These are phyloP conservation scores for Lactifluus piperatus DNA, from an alignment of 768 basidiomycete species.

Conservation along the genomic window DNA sequence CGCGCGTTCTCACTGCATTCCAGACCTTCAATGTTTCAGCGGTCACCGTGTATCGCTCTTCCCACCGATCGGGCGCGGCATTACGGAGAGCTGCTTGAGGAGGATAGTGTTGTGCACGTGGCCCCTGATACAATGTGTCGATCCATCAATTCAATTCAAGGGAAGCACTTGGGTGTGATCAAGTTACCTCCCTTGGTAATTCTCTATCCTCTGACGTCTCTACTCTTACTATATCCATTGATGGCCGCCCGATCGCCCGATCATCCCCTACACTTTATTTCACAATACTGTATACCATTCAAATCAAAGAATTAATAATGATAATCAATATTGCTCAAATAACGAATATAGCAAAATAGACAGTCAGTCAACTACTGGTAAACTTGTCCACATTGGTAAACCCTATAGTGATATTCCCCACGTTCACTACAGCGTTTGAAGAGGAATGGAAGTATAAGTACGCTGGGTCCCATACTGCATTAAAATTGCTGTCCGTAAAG, in stretches of 20 bases:
- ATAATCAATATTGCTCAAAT: neutral
- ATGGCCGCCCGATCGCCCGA: neutral
- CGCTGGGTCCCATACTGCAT: constrained; percentile 42
- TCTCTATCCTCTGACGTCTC: too few relatives aligned
- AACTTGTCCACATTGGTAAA: constrained; percentile 28
- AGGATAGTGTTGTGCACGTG: too few relatives aligned
- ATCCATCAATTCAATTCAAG: too few relatives aligned
- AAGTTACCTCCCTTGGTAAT: too few relatives aligned
- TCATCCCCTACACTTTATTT: neutral
- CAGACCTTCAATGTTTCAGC: too few relatives aligned
- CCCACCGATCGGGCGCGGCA: too few relatives aligned
- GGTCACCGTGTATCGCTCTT: too few relatives aligned
- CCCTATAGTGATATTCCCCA: constrained; percentile 39
- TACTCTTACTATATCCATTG: neutral
- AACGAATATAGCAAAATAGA: neutral
- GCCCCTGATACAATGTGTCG: too few relatives aligned
- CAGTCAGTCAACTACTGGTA: constrained; percentile 7
- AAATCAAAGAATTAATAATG: too few relatives aligned
- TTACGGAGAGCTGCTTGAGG: too few relatives aligned
- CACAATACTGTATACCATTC: too few relatives aligned
- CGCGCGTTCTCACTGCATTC: neutral
- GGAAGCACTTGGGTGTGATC: too few relatives aligned
- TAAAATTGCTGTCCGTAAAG: constrained; percentile 37
- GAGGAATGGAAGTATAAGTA: constrained; percentile 25
- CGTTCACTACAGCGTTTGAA: constrained; percentile 25